A percentile compares a stretch with the other conserved stretches of the same genome.
Conservation (phyloP, 2,329 filamentous ascomycete species). For the Epichloe hybrida region DNA sequence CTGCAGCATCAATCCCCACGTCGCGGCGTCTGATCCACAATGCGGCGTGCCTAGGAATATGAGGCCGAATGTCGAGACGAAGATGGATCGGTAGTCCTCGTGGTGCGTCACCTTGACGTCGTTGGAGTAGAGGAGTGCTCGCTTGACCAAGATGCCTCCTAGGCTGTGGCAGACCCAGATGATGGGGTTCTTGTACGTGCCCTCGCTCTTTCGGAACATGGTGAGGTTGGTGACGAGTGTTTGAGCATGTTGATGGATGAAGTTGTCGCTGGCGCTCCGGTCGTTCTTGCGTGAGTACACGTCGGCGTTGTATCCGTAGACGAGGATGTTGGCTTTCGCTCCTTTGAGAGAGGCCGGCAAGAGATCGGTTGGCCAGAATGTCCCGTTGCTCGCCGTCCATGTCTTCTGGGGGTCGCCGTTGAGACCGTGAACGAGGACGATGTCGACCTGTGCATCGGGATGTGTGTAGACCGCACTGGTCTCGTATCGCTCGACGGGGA, state of each 20-base stretch:
- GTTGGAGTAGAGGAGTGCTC: slow-evolving; percentile 53
- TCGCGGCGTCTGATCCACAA: slow-evolving; percentile 52
- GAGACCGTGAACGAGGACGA: slow-evolving; percentile 58
- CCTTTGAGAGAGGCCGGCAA: slow-evolving; percentile 45
- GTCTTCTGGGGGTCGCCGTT: slow-evolving; percentile 50
- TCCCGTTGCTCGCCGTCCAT: slow-evolving; percentile 42
- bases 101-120: slow-evolving; percentile 45
- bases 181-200: slow-evolving; percentile 49
- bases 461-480: slow-evolving; percentile 45
- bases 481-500: slow-evolving; percentile 33
- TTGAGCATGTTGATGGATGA: slow-evolving; percentile 58
- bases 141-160: slow-evolving; percentile 59
- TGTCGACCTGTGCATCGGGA: slow-evolving; percentile 45
- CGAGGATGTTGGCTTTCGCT: slow-evolving; percentile 48
- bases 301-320: slow-evolving; percentile 65
- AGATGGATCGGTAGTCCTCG: slow-evolving; percentile 54
- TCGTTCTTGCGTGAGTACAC: slow-evolving; percentile 34
- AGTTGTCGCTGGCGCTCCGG: slow-evolving; percentile 48
- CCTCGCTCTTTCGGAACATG: slow-evolving; percentile 45
- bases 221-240: slow-evolving; percentile 50
- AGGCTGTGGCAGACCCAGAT: slow-evolving; percentile 66
- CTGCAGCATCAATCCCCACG: slow-evolving; percentile 55
- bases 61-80: slow-evolving; percentile 61
- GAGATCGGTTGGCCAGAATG: slow-evolving; percentile 59
- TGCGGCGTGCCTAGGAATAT: slow-evolving; percentile 70